Evolutionary conservation across 805 yeast species (phyloP).

Genomic region (Candida krabiensis): DNA sequence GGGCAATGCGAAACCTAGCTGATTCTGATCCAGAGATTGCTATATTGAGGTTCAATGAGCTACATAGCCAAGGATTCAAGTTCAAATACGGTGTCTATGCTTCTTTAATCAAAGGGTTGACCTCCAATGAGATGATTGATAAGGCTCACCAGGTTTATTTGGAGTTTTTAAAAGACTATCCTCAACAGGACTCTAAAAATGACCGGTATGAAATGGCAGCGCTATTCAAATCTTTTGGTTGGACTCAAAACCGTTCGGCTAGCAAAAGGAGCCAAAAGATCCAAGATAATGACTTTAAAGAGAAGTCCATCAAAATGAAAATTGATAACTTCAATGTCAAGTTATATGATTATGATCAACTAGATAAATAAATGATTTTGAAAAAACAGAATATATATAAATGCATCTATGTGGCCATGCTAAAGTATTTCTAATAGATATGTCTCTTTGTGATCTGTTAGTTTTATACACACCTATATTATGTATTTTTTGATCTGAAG

Average conservation of each 20-base stretch:
- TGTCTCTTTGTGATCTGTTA: no score
- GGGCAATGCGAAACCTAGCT: constrained; percentile 1
- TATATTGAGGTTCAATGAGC: constrained; percentile 4
- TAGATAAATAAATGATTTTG: constrained; percentile 1
- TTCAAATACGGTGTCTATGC: constrained; percentile 4
- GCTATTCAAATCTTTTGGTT: constrained; percentile 5
- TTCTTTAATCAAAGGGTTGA: constrained; percentile 3
- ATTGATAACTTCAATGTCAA: constrained; percentile 9
- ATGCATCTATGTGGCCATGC: no score
- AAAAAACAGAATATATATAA: no score
- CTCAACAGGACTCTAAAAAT: background rate
- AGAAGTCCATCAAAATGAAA: constrained; percentile 9
- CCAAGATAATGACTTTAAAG: background rate
- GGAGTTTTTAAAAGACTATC: constrained; percentile 1
- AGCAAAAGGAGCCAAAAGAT: background rate
- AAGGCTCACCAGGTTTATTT: constrained; percentile 8
- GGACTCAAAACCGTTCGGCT: constrained; percentile 1
- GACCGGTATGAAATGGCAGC: constrained; percentile 3
- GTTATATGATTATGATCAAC: constrained; percentile 10
- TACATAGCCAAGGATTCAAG: background rate
- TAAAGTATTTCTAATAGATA: no score
- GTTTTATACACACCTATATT: no score
- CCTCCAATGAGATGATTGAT: constrained; percentile 7
- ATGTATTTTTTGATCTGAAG: no score
- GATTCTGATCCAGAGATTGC: constrained; percentile 7